Conservation (phyloP, 768 basidiomycete species). For the Boletellus emodensis region DNA sequence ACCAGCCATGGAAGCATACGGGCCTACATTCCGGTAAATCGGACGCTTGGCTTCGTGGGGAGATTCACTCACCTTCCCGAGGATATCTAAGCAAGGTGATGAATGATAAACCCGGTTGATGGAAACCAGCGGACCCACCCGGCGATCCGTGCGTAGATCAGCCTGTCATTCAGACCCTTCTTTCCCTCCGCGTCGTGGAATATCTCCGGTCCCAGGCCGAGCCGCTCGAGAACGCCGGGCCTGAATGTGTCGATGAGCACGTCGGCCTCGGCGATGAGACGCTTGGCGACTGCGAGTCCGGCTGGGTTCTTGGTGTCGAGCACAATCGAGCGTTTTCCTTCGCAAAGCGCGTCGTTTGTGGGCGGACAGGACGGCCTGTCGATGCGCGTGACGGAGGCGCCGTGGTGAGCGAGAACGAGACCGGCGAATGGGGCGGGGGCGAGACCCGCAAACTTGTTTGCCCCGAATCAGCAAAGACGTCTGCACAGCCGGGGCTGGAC, state of each 20-base stretch:
- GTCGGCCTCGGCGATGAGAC: conserved; percentile 64
- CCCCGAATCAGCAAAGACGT: too few relatives aligned
- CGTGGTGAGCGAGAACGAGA: conserved; percentile 73
- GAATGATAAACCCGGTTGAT: background rate
- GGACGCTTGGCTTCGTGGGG: conserved; percentile 1
- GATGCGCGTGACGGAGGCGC: conserved; percentile 71
- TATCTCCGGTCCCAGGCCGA: conserved; percentile 72
- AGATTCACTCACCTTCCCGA: conserved; percentile 43
- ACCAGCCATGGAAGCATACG: conserved; percentile 77
- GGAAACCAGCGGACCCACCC: conserved; percentile 47
- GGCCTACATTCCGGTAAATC: conserved; percentile 41
- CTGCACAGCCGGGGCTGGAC: background rate
- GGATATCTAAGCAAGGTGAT: conserved; percentile 46
- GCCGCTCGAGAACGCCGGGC: conserved; percentile 75
- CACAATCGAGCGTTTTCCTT: conserved; percentile 72
- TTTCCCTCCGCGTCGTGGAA: conserved; percentile 51
- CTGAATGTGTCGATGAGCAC: conserved; percentile 81
- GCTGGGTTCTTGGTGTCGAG: conserved; percentile 60
- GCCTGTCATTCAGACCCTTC: conserved; percentile 52
- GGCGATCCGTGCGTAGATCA: conserved; percentile 72
- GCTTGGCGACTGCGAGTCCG: conserved; percentile 53
- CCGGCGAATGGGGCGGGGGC: conserved; percentile 82
- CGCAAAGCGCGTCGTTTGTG: conserved; percentile 53
- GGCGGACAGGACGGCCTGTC: conserved; percentile 50
- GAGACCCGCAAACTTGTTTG: conserved; percentile 62